Base-by-base conservation (phyloP, 2,329 filamentous ascomycete species). In the Aspergillus ibericus region DNA sequence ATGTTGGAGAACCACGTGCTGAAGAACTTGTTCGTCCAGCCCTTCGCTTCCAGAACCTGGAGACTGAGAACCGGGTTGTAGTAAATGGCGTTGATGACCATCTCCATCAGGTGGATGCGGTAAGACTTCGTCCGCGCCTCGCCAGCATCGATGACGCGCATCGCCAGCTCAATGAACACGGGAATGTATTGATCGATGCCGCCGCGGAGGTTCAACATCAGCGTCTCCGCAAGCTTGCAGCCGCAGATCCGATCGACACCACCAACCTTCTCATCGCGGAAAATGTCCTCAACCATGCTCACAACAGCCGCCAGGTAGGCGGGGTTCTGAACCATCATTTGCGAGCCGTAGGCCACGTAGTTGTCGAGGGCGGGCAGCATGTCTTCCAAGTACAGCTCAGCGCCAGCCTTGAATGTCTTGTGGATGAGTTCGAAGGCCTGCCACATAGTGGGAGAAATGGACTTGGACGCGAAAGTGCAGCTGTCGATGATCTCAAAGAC, bases 401-500 rank as follows among this genome's bases (percentile, higher is more conserved):
- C 95, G 40, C 95, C 95, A 59, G 92, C 90, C 80, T 98, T 98
- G 82, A 99, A 99, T 1, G 93, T 97, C 65, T 91, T 87, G 78
- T 98, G 93, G 63, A 99, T 96, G 46, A 98, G 84, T 78, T 96
- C 93, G 74, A 99, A 99, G 2, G 95, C 93, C 77, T 93, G 88
- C 95, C 95, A 99, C 95, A 99, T 99, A 42, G 91, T 96, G 9
- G 89, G 87, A 1, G 95, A 97, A 66, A 99, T 98, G 59, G 86
- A 85, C 82, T 98, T 99, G 62, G 95, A 93, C 10, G 95, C 92
- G 74, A 98, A 99, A 7, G 95, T 99, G 82, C 95, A 99, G 82
- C 92, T 97, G 75, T 99, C 95, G 68, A 99, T 96, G 68, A 99
- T 99, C 78, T 99, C 95, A 67, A 99, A 99, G 5, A 98, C 87